Percentiles rank a stretch among this genome's conserved stretches.
phyloP scores from a whole-genome alignment of 768 basidiomycete genomes.

The Coprinellus aureogranulatus region DNA sequence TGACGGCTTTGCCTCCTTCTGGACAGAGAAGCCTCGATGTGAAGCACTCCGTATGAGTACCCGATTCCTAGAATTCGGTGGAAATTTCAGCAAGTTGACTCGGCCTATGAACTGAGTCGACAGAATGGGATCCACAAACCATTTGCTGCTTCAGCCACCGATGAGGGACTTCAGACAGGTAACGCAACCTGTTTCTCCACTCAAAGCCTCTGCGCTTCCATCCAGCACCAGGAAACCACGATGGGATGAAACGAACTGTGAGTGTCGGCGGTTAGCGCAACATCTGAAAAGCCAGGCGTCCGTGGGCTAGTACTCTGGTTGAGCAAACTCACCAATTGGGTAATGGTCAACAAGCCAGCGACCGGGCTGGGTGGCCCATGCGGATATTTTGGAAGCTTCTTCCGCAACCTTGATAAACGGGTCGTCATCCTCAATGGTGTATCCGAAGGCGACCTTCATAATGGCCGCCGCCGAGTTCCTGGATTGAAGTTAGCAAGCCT shows the following conservation, averaged over 20 bases:
- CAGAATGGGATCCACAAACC: conserved; percentile 18
- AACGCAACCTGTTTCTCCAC: conserved; percentile 36
- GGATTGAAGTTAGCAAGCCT: background rate
- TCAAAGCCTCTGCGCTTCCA: conserved; percentile 46
- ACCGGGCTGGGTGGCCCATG: conserved; percentile 38
- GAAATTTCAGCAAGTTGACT: background rate
- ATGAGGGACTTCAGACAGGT: conserved; percentile 39
- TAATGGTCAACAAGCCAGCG: conserved; percentile 44
- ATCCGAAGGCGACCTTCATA: conserved; percentile 45
- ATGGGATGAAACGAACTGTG: conserved; percentile 48
- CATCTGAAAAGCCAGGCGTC: background rate
- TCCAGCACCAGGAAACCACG: conserved; percentile 45
- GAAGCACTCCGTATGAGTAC: conserved; percentile 39
- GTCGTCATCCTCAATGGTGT: conserved; percentile 33
- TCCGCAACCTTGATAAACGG: conserved; percentile 38
- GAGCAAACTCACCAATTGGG: conserved; percentile 32
- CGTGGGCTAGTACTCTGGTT: background rate
- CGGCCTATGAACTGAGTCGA: background rate
- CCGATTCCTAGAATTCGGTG: conserved; percentile 21
- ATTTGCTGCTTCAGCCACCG: conserved; percentile 47
- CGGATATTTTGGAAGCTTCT: conserved; percentile 38
- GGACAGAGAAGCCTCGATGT: conserved; percentile 37
- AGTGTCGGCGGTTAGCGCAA: background rate
- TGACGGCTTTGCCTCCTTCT: conserved; percentile 15
- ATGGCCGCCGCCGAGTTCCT: conserved; percentile 40